Evolutionary conservation across 805 yeast genomes (phyloP), one percentile per base, ranked within the genome.

Genomic region (Yarrowia sp.): DNA sequence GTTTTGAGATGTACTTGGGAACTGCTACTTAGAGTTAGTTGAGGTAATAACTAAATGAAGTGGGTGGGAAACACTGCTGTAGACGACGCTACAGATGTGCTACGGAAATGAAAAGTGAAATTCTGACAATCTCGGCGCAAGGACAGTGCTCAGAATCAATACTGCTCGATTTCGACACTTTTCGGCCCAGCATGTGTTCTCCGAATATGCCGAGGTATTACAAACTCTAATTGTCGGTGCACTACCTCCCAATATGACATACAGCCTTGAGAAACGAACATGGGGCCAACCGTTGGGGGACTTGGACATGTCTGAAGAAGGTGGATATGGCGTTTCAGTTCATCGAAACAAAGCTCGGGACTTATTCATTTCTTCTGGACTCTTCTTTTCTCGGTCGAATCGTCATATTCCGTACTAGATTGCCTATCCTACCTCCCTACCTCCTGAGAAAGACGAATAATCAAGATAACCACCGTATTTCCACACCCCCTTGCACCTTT

Each of bases 231-330:
- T n/a, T 40, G n/a, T n/a, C n/a, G n/a, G n/a, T 13, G 12, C 2
- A 9, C 24, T n/a, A 43, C 1, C 13, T 43, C 46, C 46, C 24
- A 43, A 43, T 43, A 43, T 43, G 24, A 43, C n/a, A n/a, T n/a
- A n/a, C 46, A 43, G 46, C 46, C 44, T 40, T 43, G 24, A 43
- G 24, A 43, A 43, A 9, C 24, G 46, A n/a, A n/a, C n/a, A n/a
- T n/a, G 30, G 30, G 30, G 3, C 30, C 3, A 24, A 24, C 30
- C 30, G 30, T 24, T 24, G 30, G 30, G 30, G 30, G 30, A 4
- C 6, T 24, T 24, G 7, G 30, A 24, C 30, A 4, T 24, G 30
- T 24, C 30, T 24, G 30, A 24, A 24, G 30, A 24, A 24, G 30
- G 30, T 24, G 30, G 30, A 24, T 24, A 24, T 24, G 30, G 30